Percentiles rank a stretch among this genome's conserved stretches.
Conservation (phyloP, 768 basidiomycete species). For the Hortiboletus flavorubellus region DNA sequence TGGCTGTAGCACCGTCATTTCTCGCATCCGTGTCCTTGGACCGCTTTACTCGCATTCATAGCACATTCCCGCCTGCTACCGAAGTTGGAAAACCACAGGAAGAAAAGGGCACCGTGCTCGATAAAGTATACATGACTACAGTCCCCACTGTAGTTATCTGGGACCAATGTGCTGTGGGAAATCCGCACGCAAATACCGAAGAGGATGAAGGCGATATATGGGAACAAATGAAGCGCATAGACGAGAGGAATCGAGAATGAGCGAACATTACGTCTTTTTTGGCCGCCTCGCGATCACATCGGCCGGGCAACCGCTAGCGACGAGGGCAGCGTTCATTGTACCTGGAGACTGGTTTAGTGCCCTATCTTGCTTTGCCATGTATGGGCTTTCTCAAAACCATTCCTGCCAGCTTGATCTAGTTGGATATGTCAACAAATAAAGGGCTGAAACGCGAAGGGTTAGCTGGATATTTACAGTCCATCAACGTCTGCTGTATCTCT, state of each 20-base stretch:
- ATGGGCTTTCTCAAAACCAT: constrained; percentile 90
- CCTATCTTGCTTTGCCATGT: constrained; percentile 87
- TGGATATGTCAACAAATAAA: constrained; percentile 9
- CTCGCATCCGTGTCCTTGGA: constrained; percentile 66
- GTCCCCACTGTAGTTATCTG: constrained; percentile 62
- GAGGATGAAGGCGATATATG: constrained; percentile 62
- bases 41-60: constrained; percentile 69
- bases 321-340: background rate
- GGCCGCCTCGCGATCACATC: background rate
- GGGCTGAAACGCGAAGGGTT: background rate
- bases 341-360: constrained; percentile 6
- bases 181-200: constrained; percentile 9
- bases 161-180: constrained; percentile 42
- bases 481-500: constrained; percentile 78
- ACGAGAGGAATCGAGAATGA: constrained; percentile 35
- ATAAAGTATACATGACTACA: constrained; percentile 61
- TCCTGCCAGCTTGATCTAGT: constrained; percentile 65
- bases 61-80: constrained; percentile 49
- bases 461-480: constrained; percentile 60
- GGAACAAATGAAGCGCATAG: constrained; percentile 59
- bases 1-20: constrained; percentile 51
- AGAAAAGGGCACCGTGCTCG: constrained; percentile 55
- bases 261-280: background rate
- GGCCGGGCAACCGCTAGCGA: background rate
- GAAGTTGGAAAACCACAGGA: constrained; percentile 50